phyloP scores from a whole-genome alignment of 345 rosid genomes.

The Microthlaspi erraticum region DNA sequence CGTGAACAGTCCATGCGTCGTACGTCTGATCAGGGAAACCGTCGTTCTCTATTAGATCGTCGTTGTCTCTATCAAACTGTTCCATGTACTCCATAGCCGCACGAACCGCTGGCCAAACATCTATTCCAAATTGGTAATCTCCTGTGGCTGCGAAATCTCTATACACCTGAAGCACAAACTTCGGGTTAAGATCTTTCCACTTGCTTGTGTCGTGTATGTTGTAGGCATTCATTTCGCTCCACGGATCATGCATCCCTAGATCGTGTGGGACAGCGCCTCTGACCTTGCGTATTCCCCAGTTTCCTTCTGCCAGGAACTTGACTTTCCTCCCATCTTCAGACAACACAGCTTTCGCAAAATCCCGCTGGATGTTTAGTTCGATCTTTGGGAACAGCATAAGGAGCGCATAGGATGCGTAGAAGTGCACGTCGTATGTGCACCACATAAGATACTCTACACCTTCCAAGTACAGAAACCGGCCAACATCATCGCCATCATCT shows the following conservation, averaged over 20 bases:
- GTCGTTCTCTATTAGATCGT: constrained; percentile 89
- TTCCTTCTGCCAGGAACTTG: constrained; percentile 90
- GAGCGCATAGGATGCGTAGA: constrained; percentile 96
- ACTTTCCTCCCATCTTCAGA: constrained; percentile 93
- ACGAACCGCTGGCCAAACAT: constrained; percentile 98
- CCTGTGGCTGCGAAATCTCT: constrained; percentile 97
- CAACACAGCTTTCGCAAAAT: constrained; percentile 95
- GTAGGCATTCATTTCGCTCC: constrained; percentile 99
- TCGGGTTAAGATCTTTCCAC: constrained; percentile 97
- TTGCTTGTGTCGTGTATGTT: constrained; percentile 93
- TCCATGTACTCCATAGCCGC: constrained; percentile 99
- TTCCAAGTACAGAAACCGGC: constrained; percentile 94
- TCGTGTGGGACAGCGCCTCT: constrained; percentile 99
- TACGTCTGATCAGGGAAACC: constrained; percentile 99
- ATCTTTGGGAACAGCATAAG: constrained; percentile 90
- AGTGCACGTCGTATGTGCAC: constrained; percentile 98
- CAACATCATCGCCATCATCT: constrained; percentile 68
- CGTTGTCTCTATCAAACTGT: constrained; percentile 92
- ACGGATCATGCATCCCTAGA: constrained; percentile 97
- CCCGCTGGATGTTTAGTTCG: constrained; percentile 93
- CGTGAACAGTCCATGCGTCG: constrained; percentile 97
- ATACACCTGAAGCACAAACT: constrained; percentile 97
- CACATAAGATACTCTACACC: constrained; percentile 98
- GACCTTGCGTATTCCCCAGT: constrained; percentile 87
- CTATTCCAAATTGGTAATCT: constrained; percentile 92